Percentiles rank a stretch among this genome's conserved stretches.
phyloP scores from a whole-genome alignment of 2,329 filamentous ascomycete species.

The Fusarium sarcochroum region DNA sequence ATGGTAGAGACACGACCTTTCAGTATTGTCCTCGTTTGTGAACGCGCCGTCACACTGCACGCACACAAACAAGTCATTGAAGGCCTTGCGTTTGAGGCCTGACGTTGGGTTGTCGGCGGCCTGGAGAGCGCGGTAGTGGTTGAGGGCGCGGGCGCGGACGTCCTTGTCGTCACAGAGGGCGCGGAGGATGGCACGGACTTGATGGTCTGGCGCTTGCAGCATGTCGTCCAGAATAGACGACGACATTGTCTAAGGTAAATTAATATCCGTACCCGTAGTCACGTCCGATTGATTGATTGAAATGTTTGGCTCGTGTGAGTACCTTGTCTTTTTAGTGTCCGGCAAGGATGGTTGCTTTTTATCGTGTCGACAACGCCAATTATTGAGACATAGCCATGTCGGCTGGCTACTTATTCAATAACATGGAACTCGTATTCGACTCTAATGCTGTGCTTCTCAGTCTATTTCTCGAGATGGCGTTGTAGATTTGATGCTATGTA shows the following conservation, averaged over 20 bases:
- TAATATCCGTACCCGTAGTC: too few relatives aligned
- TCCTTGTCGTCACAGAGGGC: conserved; percentile 26
- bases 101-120: background rate
- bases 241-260: too few relatives aligned
- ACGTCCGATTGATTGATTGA: too few relatives aligned
- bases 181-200: conserved; percentile 38
- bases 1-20: conserved; percentile 17
- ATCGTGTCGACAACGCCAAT: conserved; percentile 1
- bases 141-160: conserved; percentile 9
- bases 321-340: background rate
- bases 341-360: conserved; percentile 5
- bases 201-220: conserved; percentile 37
- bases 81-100: conserved; percentile 37
- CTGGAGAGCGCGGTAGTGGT: conserved; percentile 21
- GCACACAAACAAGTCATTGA: conserved; percentile 30
- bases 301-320: background rate
- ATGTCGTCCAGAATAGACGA: too few relatives aligned
- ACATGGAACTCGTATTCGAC: background rate
- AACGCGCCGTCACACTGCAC: conserved; percentile 32
- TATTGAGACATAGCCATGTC: conserved; percentile 15
- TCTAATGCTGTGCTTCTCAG: background rate
- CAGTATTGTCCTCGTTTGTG: conserved; percentile 22
- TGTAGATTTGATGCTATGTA: background rate
- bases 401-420: background rate
- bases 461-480: conserved; percentile 3